Percentiles rank a stretch among this genome's conserved stretches.
Evolutionary conservation across 2,329 filamentous ascomycete species (phyloP).

Genomic region (Colletotrichum sublineola): DNA sequence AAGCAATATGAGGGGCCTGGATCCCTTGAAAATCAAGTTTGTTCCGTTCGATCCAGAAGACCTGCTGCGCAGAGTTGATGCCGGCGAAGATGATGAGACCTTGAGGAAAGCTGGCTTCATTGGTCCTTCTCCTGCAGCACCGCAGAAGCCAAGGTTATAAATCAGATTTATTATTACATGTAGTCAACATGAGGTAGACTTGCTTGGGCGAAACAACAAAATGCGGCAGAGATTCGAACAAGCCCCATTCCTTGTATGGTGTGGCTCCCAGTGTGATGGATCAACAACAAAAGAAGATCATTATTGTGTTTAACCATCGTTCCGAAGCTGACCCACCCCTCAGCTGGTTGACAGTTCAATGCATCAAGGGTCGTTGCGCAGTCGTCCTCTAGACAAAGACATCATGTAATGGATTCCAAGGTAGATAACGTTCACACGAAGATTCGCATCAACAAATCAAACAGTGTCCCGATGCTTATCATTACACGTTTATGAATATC

Average conservation of each 20-base stretch:
- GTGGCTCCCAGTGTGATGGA: not conserved
- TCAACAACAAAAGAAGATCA: accelerated
- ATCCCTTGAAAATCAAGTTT: slow-evolving; percentile 50
- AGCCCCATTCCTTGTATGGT: not conserved
- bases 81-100: not conserved
- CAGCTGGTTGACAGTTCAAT: accelerated
- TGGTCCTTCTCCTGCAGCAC: not conserved
- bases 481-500: not conserved
- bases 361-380: not conserved
- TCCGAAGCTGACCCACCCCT: not conserved
- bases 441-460: no score
- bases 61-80: slow-evolving; percentile 1
- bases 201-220: not conserved
- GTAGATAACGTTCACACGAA: not conserved
- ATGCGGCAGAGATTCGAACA: not conserved
- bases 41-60: not conserved
- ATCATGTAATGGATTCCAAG: not conserved
- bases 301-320: not conserved
- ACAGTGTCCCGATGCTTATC: not conserved
- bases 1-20: slow-evolving; percentile 54
- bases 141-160: no score
- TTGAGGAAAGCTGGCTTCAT: slow-evolving; percentile 13
- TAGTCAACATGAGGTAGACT: not conserved
- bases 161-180: no score
- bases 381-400: not conserved